Percentiles rank a stretch among this genome's conserved stretches.
These are phyloP conservation scores for Parascedosporium putredinis DNA, from an alignment of 2,329 filamentous ascomycete species.

Conservation along the genomic window DNA sequence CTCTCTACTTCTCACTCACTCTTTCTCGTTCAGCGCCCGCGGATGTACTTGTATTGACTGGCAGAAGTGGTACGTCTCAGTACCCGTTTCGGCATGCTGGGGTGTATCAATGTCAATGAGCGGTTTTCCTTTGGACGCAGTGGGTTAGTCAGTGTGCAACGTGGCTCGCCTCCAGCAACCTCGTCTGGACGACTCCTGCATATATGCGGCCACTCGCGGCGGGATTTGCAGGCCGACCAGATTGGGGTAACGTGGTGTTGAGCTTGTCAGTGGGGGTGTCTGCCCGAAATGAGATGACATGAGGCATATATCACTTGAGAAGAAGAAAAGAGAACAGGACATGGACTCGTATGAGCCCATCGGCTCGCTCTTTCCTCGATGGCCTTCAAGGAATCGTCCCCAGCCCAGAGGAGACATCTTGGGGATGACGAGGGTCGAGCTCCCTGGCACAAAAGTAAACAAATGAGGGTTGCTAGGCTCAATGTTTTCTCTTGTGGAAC, in stretches of 20 bases:
- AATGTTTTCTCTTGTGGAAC: neutral
- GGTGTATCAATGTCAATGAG: neutral
- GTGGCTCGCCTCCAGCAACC: conserved; percentile 7
- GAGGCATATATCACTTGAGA: neutral
- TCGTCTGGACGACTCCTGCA: conserved; percentile 4
- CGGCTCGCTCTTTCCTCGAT: too few species aligned
- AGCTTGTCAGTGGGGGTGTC: neutral
- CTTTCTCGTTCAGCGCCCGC: too few species aligned
- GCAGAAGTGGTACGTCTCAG: neutral
- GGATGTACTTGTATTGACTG: too few species aligned
- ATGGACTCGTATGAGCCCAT: too few species aligned
- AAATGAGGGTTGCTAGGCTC: neutral
- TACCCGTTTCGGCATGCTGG: neutral
- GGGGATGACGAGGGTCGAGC: too few species aligned
- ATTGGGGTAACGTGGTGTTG: conserved; percentile 2
- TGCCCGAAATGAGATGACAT: neutral
- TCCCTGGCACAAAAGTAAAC: conserved; percentile 1
- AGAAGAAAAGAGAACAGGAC: neutral
- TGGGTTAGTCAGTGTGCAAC: conserved; percentile 4
- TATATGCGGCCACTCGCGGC: conserved; percentile 3
- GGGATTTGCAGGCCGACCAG: neutral
- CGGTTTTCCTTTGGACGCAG: conserved; percentile 1
- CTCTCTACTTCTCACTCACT: too few species aligned
- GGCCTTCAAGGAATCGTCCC: too few species aligned
- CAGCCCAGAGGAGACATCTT: too few species aligned